phyloP scores from a whole-genome alignment of 2,329 filamentous ascomycete genomes.

The Xylaria digitata region DNA sequence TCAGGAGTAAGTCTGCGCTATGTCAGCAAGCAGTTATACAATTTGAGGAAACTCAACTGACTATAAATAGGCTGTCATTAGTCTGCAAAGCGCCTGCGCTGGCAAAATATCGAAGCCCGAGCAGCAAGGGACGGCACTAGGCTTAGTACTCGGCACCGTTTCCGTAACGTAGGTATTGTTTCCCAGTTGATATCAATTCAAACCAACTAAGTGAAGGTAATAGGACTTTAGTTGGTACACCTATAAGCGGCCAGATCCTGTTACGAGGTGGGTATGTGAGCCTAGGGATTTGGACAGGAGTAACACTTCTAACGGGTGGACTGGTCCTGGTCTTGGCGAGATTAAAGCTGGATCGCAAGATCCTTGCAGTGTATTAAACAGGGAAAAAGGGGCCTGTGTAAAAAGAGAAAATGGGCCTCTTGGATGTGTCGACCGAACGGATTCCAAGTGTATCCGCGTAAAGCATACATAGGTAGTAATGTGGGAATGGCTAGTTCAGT shows the following conservation, averaged over 20 bases:
- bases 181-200: background rate
- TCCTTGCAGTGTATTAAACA: slow-evolving; percentile 32
- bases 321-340: slow-evolving; percentile 37
- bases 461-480: too few species aligned
- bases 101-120: slow-evolving; percentile 54
- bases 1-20: slow-evolving; percentile 53
- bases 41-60: background rate
- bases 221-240: slow-evolving; percentile 55
- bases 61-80: slow-evolving; percentile 55
- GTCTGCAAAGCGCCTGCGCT: slow-evolving; percentile 59
- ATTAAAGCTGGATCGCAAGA: slow-evolving; percentile 29
- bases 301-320: slow-evolving; percentile 50
- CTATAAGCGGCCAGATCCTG: slow-evolving; percentile 56
- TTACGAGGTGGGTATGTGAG: slow-evolving; percentile 54
- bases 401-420: background rate
- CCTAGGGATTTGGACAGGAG: slow-evolving; percentile 54
- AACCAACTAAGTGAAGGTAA: background rate
- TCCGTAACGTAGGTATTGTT: slow-evolving; percentile 55
- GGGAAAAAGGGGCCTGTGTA: background rate
- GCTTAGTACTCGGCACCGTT: slow-evolving; percentile 55
- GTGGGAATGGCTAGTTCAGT: background rate
- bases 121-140: slow-evolving; percentile 57
- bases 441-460: background rate
- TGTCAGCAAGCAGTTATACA: background rate
- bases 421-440: background rate